Percentiles rank a stretch among this genome's conserved stretches.
These are phyloP conservation scores for Gigaspora rosea DNA, from an alignment of 192 early-diverging fungal species.

Conservation along the genomic window DNA sequence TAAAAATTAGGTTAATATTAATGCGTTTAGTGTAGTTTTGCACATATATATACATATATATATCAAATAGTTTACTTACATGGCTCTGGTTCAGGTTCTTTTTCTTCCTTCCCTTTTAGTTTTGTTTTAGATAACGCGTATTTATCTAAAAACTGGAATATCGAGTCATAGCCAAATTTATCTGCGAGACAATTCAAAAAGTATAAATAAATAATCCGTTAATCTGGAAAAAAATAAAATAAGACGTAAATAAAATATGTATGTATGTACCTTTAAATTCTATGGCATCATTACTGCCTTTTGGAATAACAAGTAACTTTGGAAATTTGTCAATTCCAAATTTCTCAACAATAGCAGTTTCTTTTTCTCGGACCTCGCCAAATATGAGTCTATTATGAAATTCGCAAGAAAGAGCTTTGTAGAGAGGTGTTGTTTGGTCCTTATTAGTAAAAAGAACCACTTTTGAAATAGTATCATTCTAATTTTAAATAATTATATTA, in stretches of 20 bases:
- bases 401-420: constrained; percentile 83
- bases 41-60: too few species aligned
- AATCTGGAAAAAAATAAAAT: background rate
- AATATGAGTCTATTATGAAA: constrained; percentile 69
- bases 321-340: constrained; percentile 68
- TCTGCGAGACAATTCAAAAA: too few species aligned
- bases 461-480: constrained; percentile 62
- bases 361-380: constrained; percentile 67
- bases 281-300: constrained; percentile 45
- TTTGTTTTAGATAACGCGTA: too few species aligned
- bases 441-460: constrained; percentile 83
- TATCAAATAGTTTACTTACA: too few species aligned
- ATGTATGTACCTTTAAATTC: constrained; percentile 68
- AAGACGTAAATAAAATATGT: constrained; percentile 36
- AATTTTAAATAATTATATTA: constrained; percentile 1
- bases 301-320: constrained; percentile 65
- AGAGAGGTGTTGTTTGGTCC: constrained; percentile 72
- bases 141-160: too few species aligned
- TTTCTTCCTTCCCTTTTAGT: too few species aligned
- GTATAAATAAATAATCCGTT: too few species aligned
- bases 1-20: background rate
- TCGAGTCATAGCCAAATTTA: too few species aligned
- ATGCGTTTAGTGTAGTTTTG: too few species aligned
- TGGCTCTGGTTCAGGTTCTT: too few species aligned
- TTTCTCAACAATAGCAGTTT: constrained; percentile 49